These are phyloP conservation scores for Thelonectria discophora DNA, from an alignment of 2,329 filamentous ascomycete genomes.

Conservation along the genomic window DNA sequence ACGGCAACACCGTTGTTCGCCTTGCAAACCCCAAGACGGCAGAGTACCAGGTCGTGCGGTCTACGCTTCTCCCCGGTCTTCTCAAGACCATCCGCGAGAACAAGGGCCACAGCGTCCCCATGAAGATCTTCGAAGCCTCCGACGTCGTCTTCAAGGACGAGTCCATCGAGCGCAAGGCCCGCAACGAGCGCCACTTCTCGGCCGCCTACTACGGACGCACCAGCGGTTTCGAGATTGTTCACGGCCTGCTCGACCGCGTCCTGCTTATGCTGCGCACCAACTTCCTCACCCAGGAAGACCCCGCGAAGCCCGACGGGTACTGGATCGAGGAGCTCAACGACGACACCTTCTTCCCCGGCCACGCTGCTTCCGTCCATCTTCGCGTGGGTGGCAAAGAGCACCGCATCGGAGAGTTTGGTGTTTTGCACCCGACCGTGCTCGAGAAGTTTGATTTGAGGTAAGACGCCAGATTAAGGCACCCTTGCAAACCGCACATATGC, in stretches of 20 bases:
- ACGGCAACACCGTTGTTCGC: constrained; percentile 82
- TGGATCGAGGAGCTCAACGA: constrained; percentile 95
- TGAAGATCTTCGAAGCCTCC: constrained; percentile 91
- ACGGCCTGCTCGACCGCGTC: constrained; percentile 90
- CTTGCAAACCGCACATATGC: constrained; percentile 6
- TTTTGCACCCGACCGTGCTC: constrained; percentile 90
- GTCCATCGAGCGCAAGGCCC: constrained; percentile 80
- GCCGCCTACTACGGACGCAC: constrained; percentile 95
- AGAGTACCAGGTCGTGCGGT: constrained; percentile 93
- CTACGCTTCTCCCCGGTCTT: constrained; percentile 83
- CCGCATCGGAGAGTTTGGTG: constrained; percentile 89
- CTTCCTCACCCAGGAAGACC: constrained; percentile 73
- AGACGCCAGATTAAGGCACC: constrained; percentile 38
- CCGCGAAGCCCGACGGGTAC: constrained; percentile 75
- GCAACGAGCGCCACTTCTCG: constrained; percentile 96
- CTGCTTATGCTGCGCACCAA: constrained; percentile 89
- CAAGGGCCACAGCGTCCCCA: constrained; percentile 85
- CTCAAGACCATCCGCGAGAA: constrained; percentile 96
- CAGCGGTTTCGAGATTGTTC: constrained; percentile 93
- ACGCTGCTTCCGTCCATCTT: constrained; percentile 85
- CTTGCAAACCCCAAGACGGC: constrained; percentile 92
- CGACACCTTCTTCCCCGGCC: constrained; percentile 89
- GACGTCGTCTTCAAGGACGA: constrained; percentile 94
- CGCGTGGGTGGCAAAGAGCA: constrained; percentile 76
- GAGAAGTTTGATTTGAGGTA: constrained; percentile 92